Base-by-base conservation (phyloP, 2,329 filamentous ascomycete genomes). In the Thielaviopsis musarum region DNA sequence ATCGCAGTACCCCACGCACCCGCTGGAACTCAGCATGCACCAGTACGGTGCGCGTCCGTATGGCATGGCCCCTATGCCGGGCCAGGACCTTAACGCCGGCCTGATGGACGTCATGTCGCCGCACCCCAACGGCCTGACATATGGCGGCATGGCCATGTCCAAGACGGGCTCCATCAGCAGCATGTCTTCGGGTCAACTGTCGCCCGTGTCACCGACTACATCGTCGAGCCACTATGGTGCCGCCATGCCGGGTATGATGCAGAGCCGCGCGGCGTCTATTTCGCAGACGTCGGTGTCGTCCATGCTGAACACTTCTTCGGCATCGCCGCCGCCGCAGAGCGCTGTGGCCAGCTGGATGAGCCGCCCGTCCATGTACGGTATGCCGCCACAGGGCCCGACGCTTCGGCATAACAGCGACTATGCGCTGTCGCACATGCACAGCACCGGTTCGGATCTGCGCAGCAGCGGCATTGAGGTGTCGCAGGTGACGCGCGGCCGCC, bases 401-500 rank as follows among this genome's bases (percentile, higher is more conserved):
- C 52, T 60, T 21, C 58, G 49, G 5, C 59, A 48, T 19, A 49
- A 45, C 12, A 54, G 53, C 5, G 53, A 48, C 19, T 53, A 54
- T 26, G 24, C 45, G 15, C n/a, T 41, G 17, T 49, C 21, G 10
- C 54, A 62, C 34, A 52, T 62, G 52, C 60, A 54, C 52, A 54
- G 52, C 41, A 59, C 57, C 19, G 52, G 53, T 19, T 57, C 54
- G 13, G 54, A 59, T 19, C 49, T 59, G 19, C 60, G 60, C 7
- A 52, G 56, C 22, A 60, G 56, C 7, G 54, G 54, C 30, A 61
- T 64, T 12, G 61, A 63, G 38, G 60, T 64, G 53, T 57, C 56
- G 17, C 60, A 59, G n/a, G 62, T 64, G 24, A 55, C 52, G n/a
- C 64, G 69, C 53, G 70, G 69, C 64, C 73, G 69, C 68, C 75